Base-by-base conservation (phyloP, 768 basidiomycete genomes). In the Candolleomyces aberdarensis region DNA sequence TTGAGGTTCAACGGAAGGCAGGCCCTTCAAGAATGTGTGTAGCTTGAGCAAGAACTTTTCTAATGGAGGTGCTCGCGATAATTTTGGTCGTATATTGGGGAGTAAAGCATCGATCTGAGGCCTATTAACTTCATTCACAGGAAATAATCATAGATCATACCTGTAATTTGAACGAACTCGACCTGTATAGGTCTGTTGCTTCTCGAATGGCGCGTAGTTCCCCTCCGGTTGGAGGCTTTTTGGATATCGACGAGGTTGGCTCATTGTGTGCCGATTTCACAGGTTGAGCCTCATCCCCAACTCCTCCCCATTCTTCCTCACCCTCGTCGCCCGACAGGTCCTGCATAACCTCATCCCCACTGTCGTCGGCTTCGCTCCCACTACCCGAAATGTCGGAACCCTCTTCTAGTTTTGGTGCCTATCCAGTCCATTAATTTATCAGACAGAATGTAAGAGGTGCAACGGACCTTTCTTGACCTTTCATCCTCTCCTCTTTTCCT, bases 141-240 rank as follows among this genome's bases (percentile, higher is more conserved):
- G 41, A 36, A 41, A 10, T 5, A 22, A 48, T 29, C 29, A 1
- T n/a, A 44, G 36, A 36, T 11, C 31, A 11, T 50, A 90, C 91
- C 81, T 95, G 92, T 9, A 96, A 80, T 66, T 92, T 92, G 78
- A 96, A 95, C 2, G 89, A 84, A 58, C 79, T 88, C 0, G 92
- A 94, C 66, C 83, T 81, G 71, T 86, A 93, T 20, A 94, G 76
- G 59, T 91, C 84, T 26, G 82, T 79, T 15, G 89, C 88, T 63
- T 91, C 91, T 68, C 87, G 89, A 63, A 94, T 86, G 6, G 72
- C 74, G 58, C 85, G 79, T 49, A 94, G 75, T 70, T 94, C 91
- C 61, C 85, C 82, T 50, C 87, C 87, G 17, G 85, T 85, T 15
- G 88, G 88, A 3, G 86, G 83, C 63, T 81, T 83, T 54, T 77